Evolutionary conservation across 2,329 filamentous ascomycete genomes (phyloP), one percentile per base, ranked within the genome.

Genomic region (Plectosphaerella sp.): DNA sequence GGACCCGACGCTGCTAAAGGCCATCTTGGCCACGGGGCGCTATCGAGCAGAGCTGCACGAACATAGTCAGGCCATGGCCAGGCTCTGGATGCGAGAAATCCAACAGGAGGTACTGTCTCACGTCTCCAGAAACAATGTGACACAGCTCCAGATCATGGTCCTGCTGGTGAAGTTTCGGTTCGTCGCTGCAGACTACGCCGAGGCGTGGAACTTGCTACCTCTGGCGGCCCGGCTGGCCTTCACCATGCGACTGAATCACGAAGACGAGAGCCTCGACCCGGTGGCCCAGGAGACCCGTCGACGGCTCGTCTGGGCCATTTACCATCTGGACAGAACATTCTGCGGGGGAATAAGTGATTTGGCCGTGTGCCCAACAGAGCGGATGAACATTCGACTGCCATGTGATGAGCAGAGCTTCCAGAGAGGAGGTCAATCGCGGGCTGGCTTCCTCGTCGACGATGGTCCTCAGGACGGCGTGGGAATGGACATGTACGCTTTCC

Each of bases 311-410:
- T 67, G 64, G 64, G 57, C 61, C 0, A 58, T 65, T 1, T 66
- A 60, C 14, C 15, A 25, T 0, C 45, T 62, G 0, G 64, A 67
- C 20, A 57, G 59, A 6, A 3, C 60, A 0, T 61, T 66, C 11
- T 64, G 55, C 0, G 64, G 64, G 0, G 63, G 64, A 0, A 62
- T 66, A 12, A 59, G 65, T 5, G 64, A 67, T 28, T 25, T 67
- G 9, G 57, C 61, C 1, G 57, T 66, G 3, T 65, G 62, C 25
- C 62, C 61, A 0, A 52, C 56, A 0, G 52, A 59, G 5, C 49
- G 62, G 6, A 59, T 65, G 42, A 58, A 62, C 11, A 55, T 65
- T 10, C 54, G 61, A 0, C 28, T 65, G 2, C 63, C 63, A 0
- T 58, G 60, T 15, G 58, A 59, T 7, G 55, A 64, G 5, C 57